These are phyloP conservation scores for Hsuehochloa calcarea DNA, from an alignment of 176 grass and related monocot species.

Conservation along the genomic window DNA sequence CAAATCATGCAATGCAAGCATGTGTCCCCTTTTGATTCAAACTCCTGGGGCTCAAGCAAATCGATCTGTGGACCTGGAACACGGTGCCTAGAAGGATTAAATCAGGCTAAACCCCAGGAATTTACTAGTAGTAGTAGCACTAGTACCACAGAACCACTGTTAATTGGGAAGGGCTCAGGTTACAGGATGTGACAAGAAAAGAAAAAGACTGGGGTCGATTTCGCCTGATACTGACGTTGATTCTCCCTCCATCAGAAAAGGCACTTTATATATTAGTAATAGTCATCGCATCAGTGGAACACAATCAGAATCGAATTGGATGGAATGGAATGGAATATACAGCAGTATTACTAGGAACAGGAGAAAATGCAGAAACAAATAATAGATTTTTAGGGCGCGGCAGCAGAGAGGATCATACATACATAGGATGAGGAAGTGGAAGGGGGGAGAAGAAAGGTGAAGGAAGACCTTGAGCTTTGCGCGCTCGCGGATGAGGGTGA, in stretches of 20 bases:
- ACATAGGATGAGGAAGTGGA: not conserved
- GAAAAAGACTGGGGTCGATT: not conserved
- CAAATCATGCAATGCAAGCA: not conserved
- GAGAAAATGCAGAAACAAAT: not conserved
- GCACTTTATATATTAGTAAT: not conserved
- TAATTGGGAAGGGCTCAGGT: not conserved
- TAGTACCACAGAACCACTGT: not conserved
- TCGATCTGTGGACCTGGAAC: not conserved
- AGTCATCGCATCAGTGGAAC: not conserved
- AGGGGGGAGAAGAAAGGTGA: too few species aligned
- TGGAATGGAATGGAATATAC: conserved; percentile 21
- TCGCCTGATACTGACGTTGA: not conserved
- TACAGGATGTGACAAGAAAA: not conserved
- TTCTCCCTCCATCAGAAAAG: not conserved
- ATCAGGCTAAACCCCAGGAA: not conserved
- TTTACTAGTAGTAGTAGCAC: not conserved
- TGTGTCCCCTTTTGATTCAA: not conserved
- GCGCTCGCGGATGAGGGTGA: conserved; percentile 95
- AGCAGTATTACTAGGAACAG: not conserved
- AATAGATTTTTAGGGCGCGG: not conserved
- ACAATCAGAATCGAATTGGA: not conserved
- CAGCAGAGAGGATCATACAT: not conserved
- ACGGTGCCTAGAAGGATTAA: not conserved
- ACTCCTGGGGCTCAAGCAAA: not conserved
- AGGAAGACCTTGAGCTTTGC: conserved; percentile 86